Evolutionary conservation across 148 eudicot genomes (phyloP).

Genomic region (Vaccinium darrowii): DNA sequence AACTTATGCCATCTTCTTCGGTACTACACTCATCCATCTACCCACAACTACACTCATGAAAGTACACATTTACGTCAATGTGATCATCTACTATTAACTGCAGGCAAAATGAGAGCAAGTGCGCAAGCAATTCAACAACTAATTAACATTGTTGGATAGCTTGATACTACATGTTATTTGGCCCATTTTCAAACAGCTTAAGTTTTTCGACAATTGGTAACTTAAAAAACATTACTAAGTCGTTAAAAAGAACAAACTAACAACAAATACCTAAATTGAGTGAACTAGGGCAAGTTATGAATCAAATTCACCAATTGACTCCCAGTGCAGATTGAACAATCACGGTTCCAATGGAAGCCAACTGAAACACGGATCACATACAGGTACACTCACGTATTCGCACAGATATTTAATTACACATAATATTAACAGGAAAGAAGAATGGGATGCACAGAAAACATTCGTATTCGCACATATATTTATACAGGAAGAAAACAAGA

Average conservation of each 20-base stretch:
- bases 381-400: neutral
- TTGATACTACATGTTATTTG: neutral
- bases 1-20: neutral
- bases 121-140: neutral
- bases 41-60: neutral
- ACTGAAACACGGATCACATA: neutral
- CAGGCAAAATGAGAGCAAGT: neutral
- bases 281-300: neutral
- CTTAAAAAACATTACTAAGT: neutral
- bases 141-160: neutral
- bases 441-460: neutral
- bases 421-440: neutral
- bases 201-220: neutral
- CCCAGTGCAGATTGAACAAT: neutral
- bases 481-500: neutral
- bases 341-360: neutral
- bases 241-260: neutral
- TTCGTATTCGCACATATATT: too few relatives aligned
- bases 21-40: neutral
- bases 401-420: neutral
- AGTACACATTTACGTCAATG: neutral
- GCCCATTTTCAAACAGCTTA: neutral
- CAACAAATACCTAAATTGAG: neutral
- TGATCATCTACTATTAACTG: neutral
- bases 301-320: neutral